Base-by-base conservation (phyloP, 176 grass and related monocot species). In the Bonia amplexicaulis region DNA sequence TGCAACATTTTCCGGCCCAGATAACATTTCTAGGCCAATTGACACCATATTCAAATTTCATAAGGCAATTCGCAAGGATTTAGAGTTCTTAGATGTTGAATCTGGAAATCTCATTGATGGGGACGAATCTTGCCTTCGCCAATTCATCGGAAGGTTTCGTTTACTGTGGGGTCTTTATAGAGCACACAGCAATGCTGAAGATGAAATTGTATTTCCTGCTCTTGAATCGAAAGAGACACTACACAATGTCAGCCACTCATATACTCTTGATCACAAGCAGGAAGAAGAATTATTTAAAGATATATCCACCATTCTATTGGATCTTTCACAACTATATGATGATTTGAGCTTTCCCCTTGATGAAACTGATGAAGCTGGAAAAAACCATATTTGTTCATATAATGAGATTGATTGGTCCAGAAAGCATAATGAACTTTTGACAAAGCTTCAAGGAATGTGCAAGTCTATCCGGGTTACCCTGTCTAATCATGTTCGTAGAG, bases 41-140 rank as follows among this genome's bases (percentile, higher is more conserved):
- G 95, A 97, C 71, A 84, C 91, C 35, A 94, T 97, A 87, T 97
- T 97, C 82, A 87, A 97, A 81, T 97, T 97, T 84, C 95, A 97
- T 81, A 94, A 91, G 81, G 95, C 95, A 87, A 94, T 97, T 76
- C 82, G 92, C 26, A 97, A 97, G 66, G 95, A 97, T 84, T 44
- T 97, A 76, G 90, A 97, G 61, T 94, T 86, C 83, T 82, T 97
- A 44, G 95, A 97, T 48, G 35, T 84, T 73, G 92, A 94, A 85
- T 97, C 92, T 72, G 88, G 66, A 68, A 94, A 88, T 29, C 90
- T 97, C 48, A 82, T 97, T 52, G 86, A 91, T 46, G 90, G 77
- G 75, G 51, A 97, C 69, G 92, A 97, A 61, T 86, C 76, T 81
- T 81, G 69, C 65, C 90, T 93, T 83, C 77, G 85, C 26, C 81